Percentiles rank a stretch among this genome's conserved stretches.
Evolutionary conservation across 2,329 filamentous ascomycete species (phyloP).

Genomic region (Pyricularia sp.): DNA sequence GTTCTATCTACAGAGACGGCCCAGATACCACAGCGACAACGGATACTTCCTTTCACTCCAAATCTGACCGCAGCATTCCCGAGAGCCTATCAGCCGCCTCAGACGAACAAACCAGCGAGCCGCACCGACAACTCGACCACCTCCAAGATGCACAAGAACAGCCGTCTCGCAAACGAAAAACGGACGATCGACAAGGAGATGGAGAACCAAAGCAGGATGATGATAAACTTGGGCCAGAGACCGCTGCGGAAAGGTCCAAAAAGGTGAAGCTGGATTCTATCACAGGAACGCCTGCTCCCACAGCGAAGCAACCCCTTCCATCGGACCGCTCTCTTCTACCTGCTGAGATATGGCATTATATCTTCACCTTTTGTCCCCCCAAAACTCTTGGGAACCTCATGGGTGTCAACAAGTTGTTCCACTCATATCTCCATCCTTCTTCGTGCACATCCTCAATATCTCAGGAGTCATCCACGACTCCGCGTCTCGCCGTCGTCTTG

Average conservation of each 20-base stretch:
- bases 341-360: constrained; percentile 54
- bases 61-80: neutral
- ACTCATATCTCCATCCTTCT: constrained; percentile 40
- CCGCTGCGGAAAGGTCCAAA: constrained; percentile 10
- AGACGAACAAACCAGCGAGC: neutral
- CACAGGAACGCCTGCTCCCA: neutral
- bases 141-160: constrained; percentile 1
- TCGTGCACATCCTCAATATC: constrained; percentile 9
- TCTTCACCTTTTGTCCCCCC: constrained; percentile 55
- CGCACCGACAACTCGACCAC: neutral
- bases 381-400: constrained; percentile 51
- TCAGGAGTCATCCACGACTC: neutral
- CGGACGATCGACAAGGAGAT: neutral
- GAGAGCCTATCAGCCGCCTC: neutral
- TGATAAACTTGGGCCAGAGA: constrained; percentile 3
- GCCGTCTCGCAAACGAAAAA: constrained; percentile 1
- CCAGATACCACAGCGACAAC: neutral
- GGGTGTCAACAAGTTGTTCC: constrained; percentile 54
- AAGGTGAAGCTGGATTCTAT: constrained; percentile 15
- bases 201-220: neutral
- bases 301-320: neutral
- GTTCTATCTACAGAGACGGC: neutral
- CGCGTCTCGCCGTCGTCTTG: constrained; percentile 11
- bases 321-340: constrained; percentile 28
- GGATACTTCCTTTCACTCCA: neutral